Evolutionary conservation across 208 protist species (phyloP).

Genomic region (Trypanosoma conorhini): DNA sequence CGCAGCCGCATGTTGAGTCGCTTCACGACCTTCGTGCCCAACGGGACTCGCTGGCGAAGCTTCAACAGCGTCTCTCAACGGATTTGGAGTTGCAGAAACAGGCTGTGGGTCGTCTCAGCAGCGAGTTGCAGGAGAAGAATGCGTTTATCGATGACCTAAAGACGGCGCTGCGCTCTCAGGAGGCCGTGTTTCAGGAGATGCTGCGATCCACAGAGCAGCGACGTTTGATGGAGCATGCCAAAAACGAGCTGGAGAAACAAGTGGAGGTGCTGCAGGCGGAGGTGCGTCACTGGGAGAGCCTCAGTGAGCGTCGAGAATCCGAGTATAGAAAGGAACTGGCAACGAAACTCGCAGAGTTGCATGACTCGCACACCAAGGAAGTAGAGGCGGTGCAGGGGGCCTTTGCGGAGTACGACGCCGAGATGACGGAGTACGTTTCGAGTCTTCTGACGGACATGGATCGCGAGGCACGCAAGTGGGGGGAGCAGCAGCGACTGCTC

Average conservation of each 20-base stretch:
- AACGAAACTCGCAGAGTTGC: conserved; percentile 30
- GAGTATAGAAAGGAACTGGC: conserved; percentile 12
- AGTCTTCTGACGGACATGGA: conserved; percentile 37
- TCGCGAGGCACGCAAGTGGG: conserved; percentile 37
- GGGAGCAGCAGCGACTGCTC: conserved; percentile 35
- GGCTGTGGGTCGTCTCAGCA: conserved; percentile 4
- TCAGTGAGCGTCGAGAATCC: conserved; percentile 1
- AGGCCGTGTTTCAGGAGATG: conserved; percentile 31
- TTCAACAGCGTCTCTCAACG: conserved; percentile 8
- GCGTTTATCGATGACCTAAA: conserved; percentile 32
- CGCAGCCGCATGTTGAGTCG: neutral
- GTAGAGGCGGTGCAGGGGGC: conserved; percentile 42
- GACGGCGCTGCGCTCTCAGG: conserved; percentile 22
- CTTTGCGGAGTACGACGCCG: conserved; percentile 50
- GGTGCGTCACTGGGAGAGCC: conserved; percentile 9
- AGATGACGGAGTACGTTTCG: conserved; percentile 45
- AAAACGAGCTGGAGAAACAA: conserved; percentile 16
- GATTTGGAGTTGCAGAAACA: conserved; percentile 14
- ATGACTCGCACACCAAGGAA: conserved; percentile 34
- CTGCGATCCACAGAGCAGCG: conserved; percentile 31
- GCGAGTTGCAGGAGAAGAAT: conserved; percentile 21
- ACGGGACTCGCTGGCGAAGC: neutral
- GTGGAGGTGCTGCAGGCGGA: conserved; percentile 12
- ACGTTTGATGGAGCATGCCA: conserved; percentile 13
- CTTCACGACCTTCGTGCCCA: conserved; percentile 1